Conservation (phyloP, 2,329 filamentous ascomycete species). For the Ophiocordyceps camponoti-saundersi region DNA sequence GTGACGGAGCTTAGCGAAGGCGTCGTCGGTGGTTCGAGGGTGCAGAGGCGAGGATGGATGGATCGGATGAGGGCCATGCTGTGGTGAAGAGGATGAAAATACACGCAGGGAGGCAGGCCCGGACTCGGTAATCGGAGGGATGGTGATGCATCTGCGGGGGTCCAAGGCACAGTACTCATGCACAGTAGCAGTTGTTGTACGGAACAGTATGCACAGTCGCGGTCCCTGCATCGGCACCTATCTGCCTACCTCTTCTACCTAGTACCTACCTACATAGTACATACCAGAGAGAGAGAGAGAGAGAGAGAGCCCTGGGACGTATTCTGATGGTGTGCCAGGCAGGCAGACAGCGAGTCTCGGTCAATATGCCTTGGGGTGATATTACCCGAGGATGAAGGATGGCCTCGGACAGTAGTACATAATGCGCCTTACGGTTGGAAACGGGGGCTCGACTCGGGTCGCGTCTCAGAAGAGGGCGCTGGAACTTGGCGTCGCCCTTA, state of each 20-base stretch:
- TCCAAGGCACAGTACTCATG: background rate
- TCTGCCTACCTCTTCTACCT: too few species aligned
- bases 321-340: background rate
- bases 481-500: too few species aligned
- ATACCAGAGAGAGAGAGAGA: background rate
- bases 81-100: background rate
- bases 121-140: background rate
- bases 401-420: too few species aligned
- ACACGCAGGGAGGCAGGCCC: background rate
- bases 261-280: background rate
- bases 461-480: too few species aligned
- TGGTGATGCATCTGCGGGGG: background rate
- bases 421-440: too few species aligned
- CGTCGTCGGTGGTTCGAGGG: slow-evolving; percentile 1
- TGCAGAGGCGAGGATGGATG: background rate
- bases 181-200: background rate
- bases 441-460: too few species aligned
- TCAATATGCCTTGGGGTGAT: too few species aligned
- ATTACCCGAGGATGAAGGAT: too few species aligned
- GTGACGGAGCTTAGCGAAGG: slow-evolving; percentile 10
- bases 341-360: too few species aligned
- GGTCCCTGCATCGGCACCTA: background rate
- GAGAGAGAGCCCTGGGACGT: background rate
- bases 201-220: background rate
- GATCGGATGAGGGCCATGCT: background rate